These are phyloP conservation scores for Lyophyllum atratum DNA, from an alignment of 768 basidiomycete species.

Conservation along the genomic window DNA sequence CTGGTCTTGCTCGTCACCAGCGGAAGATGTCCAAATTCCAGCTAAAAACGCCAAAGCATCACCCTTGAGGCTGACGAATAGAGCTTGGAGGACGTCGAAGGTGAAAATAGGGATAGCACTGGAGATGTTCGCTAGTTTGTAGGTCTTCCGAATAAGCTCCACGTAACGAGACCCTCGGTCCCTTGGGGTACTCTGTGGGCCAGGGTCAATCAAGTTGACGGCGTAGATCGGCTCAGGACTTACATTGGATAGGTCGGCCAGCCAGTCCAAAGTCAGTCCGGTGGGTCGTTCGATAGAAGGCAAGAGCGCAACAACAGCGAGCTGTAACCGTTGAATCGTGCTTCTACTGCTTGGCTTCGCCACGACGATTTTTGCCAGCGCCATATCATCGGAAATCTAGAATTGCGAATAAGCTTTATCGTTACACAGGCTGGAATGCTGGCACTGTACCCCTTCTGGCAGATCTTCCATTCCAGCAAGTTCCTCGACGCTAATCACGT, in stretches of 20 bases:
- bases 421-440: neutral
- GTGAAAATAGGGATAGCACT: conserved; percentile 51
- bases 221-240: conserved; percentile 10
- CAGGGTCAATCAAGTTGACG: neutral
- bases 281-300: conserved; percentile 49
- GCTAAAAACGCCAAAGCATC: conserved; percentile 81
- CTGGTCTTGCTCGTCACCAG: conserved; percentile 24
- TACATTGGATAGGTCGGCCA: conserved; percentile 38
- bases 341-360: conserved; percentile 61
- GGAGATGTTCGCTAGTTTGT: conserved; percentile 64
- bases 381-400: conserved; percentile 48
- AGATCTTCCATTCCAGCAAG: conserved; percentile 48
- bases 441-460: conserved; percentile 29
- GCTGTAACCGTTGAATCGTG: conserved; percentile 59
- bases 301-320: conserved; percentile 54
- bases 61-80: conserved; percentile 71
- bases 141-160: conserved; percentile 63
- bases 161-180: conserved; percentile 47
- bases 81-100: conserved; percentile 53
- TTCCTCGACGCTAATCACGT: conserved; percentile 44
- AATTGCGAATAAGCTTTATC: neutral
- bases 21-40: conserved; percentile 55
- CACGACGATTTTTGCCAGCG: conserved; percentile 50
- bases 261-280: conserved; percentile 51
- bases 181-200: conserved; percentile 10